Conservation (phyloP, 345 rosid genomes). For the Nephelium lappaceum region DNA sequence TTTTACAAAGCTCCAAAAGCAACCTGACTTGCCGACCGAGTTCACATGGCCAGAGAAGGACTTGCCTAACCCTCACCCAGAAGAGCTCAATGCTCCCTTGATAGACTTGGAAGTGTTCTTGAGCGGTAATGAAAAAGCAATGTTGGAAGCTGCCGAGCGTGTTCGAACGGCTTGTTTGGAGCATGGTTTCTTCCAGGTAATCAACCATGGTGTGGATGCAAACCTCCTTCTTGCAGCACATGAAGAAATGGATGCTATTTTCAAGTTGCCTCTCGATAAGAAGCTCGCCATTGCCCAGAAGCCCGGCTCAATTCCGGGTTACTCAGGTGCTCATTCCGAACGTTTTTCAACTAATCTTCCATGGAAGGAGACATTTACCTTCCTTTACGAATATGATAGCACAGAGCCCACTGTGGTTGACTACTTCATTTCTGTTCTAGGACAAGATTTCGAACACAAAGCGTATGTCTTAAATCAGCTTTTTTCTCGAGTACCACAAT, state of each 20-base stretch:
- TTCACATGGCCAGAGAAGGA: conserved; percentile 56
- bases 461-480: conserved; percentile 54
- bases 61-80: conserved; percentile 16
- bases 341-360: no score
- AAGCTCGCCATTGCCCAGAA: no score
- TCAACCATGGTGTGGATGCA: conserved; percentile 52
- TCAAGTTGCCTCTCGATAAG: no score
- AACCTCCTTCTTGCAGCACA: conserved; percentile 39
- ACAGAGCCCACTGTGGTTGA: conserved; percentile 31
- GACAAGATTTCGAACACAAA: conserved; percentile 40
- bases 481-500: no score
- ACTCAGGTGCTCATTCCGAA: no score
- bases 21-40: conserved; percentile 3
- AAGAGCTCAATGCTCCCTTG: conserved; percentile 49
- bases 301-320: no score
- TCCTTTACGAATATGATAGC: conserved; percentile 25
- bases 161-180: conserved; percentile 45
- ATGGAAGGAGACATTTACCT: conserved; percentile 41
- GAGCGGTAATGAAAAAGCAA: conserved; percentile 36
- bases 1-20: conserved; percentile 31
- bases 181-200: conserved; percentile 67
- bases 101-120: conserved; percentile 49
- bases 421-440: conserved; percentile 46
- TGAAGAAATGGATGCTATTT: conserved; percentile 31
- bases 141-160: conserved; percentile 37